Percentiles rank a stretch among this genome's conserved stretches.
Conservation (phyloP, 139 green algal genomes). For the Gonium pectorale region DNA sequence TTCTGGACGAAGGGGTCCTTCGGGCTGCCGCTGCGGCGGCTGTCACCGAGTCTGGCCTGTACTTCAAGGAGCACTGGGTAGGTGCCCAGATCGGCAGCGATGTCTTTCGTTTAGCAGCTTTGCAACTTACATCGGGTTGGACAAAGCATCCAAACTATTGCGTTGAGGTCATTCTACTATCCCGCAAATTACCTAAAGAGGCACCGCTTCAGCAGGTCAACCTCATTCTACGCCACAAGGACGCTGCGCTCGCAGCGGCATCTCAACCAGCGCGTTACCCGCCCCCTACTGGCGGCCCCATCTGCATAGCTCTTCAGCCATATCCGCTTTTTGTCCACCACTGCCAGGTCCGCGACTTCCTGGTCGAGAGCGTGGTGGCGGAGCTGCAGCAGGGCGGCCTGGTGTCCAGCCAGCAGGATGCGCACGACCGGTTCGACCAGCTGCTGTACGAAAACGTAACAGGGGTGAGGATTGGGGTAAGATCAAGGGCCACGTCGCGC, state of each 20-base stretch:
- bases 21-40: background rate
- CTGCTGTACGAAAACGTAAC: background rate
- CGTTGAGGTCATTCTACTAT: too few relatives aligned
- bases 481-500: background rate
- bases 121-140: too few relatives aligned
- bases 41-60: background rate
- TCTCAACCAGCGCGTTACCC: too few relatives aligned
- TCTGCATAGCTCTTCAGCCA: too few relatives aligned
- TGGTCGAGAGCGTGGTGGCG: background rate
- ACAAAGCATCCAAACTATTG: too few relatives aligned
- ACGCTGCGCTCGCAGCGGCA: too few relatives aligned
- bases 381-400: background rate
- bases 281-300: too few relatives aligned
- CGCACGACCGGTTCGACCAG: background rate
- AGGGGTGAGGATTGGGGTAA: background rate
- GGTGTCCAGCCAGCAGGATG: background rate
- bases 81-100: background rate
- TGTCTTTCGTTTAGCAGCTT: too few relatives aligned
- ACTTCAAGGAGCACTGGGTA: background rate
- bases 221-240: too few relatives aligned
- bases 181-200: too few relatives aligned
- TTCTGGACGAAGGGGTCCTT: background rate
- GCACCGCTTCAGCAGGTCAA: too few relatives aligned
- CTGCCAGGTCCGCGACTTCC: slow-evolving; percentile 2
- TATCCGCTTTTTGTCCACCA: too few relatives aligned